Evolutionary conservation across 164 flowering plant species (phyloP), one percentile per base, ranked within the genome.

Genomic region (Euptelea pleiosperma): DNA sequence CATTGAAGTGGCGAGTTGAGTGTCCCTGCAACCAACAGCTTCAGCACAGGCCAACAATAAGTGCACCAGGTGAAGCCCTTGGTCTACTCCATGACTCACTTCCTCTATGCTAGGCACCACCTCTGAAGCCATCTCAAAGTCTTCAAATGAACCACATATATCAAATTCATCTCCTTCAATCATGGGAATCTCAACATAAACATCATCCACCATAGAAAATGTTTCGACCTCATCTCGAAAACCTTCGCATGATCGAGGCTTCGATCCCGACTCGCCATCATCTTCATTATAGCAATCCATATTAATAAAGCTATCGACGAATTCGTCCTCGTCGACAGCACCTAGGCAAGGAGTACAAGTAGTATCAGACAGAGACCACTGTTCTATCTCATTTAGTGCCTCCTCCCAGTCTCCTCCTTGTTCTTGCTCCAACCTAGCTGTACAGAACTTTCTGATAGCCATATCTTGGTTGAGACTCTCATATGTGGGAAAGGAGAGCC

Each of bases 1-100:
- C 24, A 84, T 41, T 3, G 84, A 71, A 9, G 55, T 55, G 0
- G 86, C 86, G 0, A 82, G 74, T 6, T 58, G 66, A 8, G 73
- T 61, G 64, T 84, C 85, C 15, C 87, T 64, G 51, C 84, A 82
- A 2, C 82, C 85, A 24, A 84, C 82, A 12, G 87, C 90, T 74
- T 84, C 90, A 12, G 87, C 84, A 57, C 91, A 82, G 6, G 85
- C 85, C 55, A 84, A 49, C 59, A 84, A 47, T 53, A 75, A 39
- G 58, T 84, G 87, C 57, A 84, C 91, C 62, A 84, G 50, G 14
- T 76, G 73, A 44, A 84, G 79, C 39, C 89, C 89, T 45, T 73
- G 75, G 58, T 81, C 86, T 22, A 79, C 72, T 1, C 58, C 78
- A 29, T 77, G 61, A 26, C 63, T 66, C 49, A 26, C 66, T 45